Percentiles rank a stretch among this genome's conserved stretches.
phyloP scores from a whole-genome alignment of 2,329 filamentous ascomycete species.

The Colletotrichum musae region DNA sequence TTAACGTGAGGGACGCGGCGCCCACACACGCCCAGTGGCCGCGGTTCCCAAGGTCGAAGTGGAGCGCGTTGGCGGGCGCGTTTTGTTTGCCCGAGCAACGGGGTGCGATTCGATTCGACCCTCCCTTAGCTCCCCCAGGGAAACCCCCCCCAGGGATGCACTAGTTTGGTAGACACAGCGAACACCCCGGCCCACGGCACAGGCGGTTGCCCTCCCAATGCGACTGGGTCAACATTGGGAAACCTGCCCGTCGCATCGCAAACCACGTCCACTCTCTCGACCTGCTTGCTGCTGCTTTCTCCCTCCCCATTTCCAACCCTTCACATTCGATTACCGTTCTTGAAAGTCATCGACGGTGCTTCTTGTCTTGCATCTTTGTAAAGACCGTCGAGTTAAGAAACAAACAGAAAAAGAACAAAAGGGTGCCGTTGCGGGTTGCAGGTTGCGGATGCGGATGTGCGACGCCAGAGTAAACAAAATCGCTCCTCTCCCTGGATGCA shows the following conservation, averaged over 20 bases:
- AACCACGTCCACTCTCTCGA: neutral
- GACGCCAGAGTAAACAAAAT: slow-evolving; percentile 37
- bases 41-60: slow-evolving; percentile 9
- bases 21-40: neutral
- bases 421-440: no score
- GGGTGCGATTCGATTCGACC: neutral
- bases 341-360: neutral
- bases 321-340: neutral
- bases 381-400: no score
- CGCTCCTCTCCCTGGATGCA: slow-evolving; percentile 13
- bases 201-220: slow-evolving; percentile 39
- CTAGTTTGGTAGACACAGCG: neutral
- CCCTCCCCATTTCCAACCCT: neutral
- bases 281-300: neutral
- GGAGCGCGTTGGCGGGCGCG: slow-evolving; percentile 25
- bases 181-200: slow-evolving; percentile 15
- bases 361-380: slow-evolving; percentile 1
- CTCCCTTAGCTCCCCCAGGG: no score
- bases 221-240: slow-evolving; percentile 33
- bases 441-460: slow-evolving; percentile 21
- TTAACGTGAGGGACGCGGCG: slow-evolving; percentile 4
- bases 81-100: slow-evolving; percentile 41
- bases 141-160: no score
- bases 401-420: no score
- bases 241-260: slow-evolving; percentile 23